A percentile compares a stretch with the other conserved stretches of the same genome.
Conservation (phyloP, 2,329 filamentous ascomycete species). For the Didymella exigua region DNA sequence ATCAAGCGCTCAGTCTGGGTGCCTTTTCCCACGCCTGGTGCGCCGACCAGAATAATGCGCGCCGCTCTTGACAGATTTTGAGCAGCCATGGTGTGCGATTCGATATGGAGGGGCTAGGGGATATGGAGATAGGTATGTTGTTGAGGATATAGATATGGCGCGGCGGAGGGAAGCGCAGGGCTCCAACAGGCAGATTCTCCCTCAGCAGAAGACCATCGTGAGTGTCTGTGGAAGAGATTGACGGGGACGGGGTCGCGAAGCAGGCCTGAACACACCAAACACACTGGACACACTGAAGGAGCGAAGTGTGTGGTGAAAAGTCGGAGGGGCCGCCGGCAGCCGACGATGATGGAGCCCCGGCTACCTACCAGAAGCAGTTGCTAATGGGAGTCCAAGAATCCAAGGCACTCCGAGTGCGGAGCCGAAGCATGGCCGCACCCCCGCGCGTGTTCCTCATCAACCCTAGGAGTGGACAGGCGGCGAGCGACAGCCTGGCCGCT, state of each 20-base stretch:
- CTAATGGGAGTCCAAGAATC: neutral
- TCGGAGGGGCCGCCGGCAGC: conserved; percentile 5
- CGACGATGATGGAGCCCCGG: neutral
- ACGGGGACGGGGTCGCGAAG: neutral
- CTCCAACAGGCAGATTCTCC: conserved; percentile 5
- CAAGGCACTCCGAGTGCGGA: conserved; percentile 2
- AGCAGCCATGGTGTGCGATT: conserved; percentile 29
- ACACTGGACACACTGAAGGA: conserved; percentile 9
- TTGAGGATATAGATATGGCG: neutral
- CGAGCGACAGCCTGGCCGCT: neutral
- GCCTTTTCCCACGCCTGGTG: conserved; percentile 95
- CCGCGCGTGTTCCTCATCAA: conserved; percentile 1
- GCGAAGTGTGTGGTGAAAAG: neutral
- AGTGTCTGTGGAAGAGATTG: neutral
- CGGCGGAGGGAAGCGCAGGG: conserved; percentile 10
- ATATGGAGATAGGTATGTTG: neutral
- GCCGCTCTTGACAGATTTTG: conserved; percentile 66
- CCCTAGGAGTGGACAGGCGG: neutral
- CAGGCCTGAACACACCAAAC: no score
- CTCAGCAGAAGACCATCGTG: conserved; percentile 15
- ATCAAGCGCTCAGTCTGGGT: conserved; percentile 92
- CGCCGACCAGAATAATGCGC: conserved; percentile 91
- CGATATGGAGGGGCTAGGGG: neutral
- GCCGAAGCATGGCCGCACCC: neutral
- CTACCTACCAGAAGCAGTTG: neutral